A percentile compares a stretch with the other conserved stretches of the same genome.
Evolutionary conservation across 805 yeast genomes (phyloP).

Genomic region (Candida wancherniae): DNA sequence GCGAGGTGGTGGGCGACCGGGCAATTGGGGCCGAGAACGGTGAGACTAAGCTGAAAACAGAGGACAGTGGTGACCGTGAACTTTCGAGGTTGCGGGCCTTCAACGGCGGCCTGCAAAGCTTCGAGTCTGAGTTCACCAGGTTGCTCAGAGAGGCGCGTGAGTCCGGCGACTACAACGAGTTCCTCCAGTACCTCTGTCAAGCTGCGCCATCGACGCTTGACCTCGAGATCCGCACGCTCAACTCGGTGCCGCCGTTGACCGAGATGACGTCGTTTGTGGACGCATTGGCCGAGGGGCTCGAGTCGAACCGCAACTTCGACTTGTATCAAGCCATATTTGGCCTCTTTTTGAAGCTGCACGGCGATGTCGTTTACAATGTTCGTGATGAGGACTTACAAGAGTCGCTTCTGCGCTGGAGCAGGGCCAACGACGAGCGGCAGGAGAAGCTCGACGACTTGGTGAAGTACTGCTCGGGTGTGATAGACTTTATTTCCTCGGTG

Average conservation of each 20-base stretch:
- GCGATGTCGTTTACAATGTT: constrained; percentile 59
- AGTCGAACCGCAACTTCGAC: constrained; percentile 60
- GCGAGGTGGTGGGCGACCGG: constrained; percentile 66
- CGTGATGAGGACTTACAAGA: constrained; percentile 35
- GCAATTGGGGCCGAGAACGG: constrained; percentile 48
- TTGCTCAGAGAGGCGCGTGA: constrained; percentile 51
- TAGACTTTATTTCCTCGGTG: constrained; percentile 52
- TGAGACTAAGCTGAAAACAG: neutral
- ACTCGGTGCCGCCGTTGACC: constrained; percentile 55
- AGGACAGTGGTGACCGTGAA: constrained; percentile 18
- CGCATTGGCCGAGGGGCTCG: constrained; percentile 62
- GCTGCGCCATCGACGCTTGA: constrained; percentile 79
- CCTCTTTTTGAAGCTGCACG: constrained; percentile 71
- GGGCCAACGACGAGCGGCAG: constrained; percentile 35
- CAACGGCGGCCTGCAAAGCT: constrained; percentile 37
- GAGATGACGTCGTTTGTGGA: constrained; percentile 64
- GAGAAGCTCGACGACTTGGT: constrained; percentile 59
- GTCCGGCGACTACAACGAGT: constrained; percentile 37
- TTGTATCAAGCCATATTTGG: constrained; percentile 76
- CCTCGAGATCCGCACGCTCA: constrained; percentile 78
- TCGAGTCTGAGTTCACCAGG: constrained; percentile 72
- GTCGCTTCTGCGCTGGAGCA: constrained; percentile 49
- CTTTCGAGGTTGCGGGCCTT: constrained; percentile 33
- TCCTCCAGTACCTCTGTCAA: constrained; percentile 50
- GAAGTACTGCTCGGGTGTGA: constrained; percentile 78